Evolutionary conservation across 1,284 basidiomycete genomes (phyloP), one percentile per base, ranked within the genome.

Genomic region (Fomitopsis schrenkii): DNA sequence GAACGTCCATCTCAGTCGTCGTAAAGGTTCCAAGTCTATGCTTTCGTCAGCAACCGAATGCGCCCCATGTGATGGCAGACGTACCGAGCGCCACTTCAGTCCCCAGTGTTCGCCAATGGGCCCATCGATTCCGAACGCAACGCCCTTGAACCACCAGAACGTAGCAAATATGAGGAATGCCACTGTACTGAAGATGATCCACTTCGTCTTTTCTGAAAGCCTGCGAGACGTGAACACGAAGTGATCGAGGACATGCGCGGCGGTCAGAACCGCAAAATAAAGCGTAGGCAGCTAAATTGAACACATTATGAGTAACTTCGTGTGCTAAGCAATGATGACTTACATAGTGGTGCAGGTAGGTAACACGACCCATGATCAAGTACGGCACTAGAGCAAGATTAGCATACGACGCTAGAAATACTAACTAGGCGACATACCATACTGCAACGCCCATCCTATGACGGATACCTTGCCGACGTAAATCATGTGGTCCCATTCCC

Each of bases 321-420:
- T 40, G 14, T 30, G 22, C 19, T 38, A 28, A 48, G 26, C 19
- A 35, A 48, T 28, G 28, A 17, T n/a, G 36, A 15, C 88, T 60
- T 67, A 91, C 88, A 70, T 94, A 95, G 79, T 95, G 94, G 73
- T 95, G 94, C 14, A 95, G 77, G 67, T 95, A 95, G 45, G 93
- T 95, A 1, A 95, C 93, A 67, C 95, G 90, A 35, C 93, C 95
- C 95, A 98, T 97, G 76, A 97, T 87, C 68, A 98, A 79, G 86
- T 97, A 98, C 0, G 97, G 96, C 28, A 90, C 93, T 95, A 57
- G 28, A 38, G 38, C 22, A 19, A 33, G 53, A 4, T 35, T 35
- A 22, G 48, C 5, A 15, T 38, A 19, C n/a, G 8, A 52, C 1
- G 19, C 17, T 9, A 22, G 38, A 2, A 30, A 15, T 10, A 61